phyloP scores from a whole-genome alignment of 2,329 filamentous ascomycete genomes.

The Colletotrichum liriopes region DNA sequence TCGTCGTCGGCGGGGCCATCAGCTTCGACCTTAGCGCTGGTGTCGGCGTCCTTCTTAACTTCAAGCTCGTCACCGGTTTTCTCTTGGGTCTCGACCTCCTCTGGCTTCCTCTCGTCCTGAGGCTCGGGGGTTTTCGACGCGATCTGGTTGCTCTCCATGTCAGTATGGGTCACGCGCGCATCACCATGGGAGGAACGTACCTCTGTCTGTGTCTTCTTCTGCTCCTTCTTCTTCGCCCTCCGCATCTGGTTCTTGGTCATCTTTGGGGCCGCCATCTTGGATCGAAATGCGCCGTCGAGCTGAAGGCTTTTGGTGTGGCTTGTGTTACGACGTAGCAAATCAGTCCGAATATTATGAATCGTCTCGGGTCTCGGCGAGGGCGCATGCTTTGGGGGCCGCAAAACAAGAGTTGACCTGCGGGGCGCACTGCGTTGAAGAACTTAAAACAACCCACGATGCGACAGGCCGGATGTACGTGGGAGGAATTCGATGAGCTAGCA shows the following conservation, averaged over 20 bases:
- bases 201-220: conserved; percentile 78
- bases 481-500: conserved; percentile 10
- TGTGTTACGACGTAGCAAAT: conserved; percentile 56
- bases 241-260: conserved; percentile 95
- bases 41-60: conserved; percentile 58
- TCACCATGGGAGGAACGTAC: conserved; percentile 52
- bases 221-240: conserved; percentile 94
- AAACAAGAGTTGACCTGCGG: conserved; percentile 3
- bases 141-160: conserved; percentile 15
- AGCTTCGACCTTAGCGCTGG: conserved; percentile 54
- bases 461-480: neutral
- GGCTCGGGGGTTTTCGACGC: conserved; percentile 44
- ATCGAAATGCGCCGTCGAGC: conserved; percentile 40
- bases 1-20: conserved; percentile 74
- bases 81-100: conserved; percentile 46
- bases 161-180: conserved; percentile 10
- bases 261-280: conserved; percentile 77
- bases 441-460: neutral
- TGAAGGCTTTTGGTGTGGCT: conserved; percentile 42
- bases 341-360: conserved; percentile 52
- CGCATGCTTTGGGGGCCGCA: conserved; percentile 35
- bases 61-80: conserved; percentile 56
- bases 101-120: conserved; percentile 49
- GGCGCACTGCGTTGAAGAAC: neutral
- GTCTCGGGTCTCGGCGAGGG: conserved; percentile 54